Conservation (phyloP, 148 eudicot species). For the Oxyria digyna region DNA sequence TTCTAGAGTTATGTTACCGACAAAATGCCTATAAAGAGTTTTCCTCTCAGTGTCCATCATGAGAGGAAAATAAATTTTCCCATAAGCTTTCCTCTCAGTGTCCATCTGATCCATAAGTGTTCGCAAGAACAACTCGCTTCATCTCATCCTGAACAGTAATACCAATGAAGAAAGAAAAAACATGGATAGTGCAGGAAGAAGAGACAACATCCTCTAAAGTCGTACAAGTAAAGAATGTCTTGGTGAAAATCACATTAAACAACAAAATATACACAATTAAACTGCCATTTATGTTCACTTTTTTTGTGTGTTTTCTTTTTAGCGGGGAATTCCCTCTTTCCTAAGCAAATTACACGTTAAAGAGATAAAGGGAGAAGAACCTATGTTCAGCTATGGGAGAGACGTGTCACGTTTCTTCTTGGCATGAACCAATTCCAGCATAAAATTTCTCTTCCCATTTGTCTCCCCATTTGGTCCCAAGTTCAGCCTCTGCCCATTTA, state of each 20-base stretch:
- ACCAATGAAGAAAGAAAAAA: background rate
- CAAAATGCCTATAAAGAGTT: too few species aligned
- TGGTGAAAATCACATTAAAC: background rate
- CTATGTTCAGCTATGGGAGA: slow-evolving; percentile 71
- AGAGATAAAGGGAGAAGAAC: background rate
- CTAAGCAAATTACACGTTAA: background rate
- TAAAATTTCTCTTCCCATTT: slow-evolving; percentile 97
- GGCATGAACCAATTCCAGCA: slow-evolving; percentile 91
- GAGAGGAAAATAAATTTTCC: too few species aligned
- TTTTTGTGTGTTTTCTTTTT: background rate
- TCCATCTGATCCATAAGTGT: too few species aligned
- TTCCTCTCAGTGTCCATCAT: too few species aligned
- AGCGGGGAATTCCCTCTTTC: background rate
- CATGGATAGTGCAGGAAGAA: background rate
- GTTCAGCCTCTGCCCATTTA: slow-evolving; percentile 98
- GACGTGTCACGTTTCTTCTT: slow-evolving; percentile 99
- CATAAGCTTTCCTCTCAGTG: too few species aligned
- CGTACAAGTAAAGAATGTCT: background rate
- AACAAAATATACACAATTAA: background rate
- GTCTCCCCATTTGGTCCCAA: slow-evolving; percentile 98
- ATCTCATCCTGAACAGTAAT: too few species aligned
- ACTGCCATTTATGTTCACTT: background rate
- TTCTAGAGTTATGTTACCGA: too few species aligned
- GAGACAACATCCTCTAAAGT: background rate
- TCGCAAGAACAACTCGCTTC: too few species aligned